These are phyloP conservation scores for Mallotus repandus DNA, from an alignment of 441 rosid species.

Conservation along the genomic window DNA sequence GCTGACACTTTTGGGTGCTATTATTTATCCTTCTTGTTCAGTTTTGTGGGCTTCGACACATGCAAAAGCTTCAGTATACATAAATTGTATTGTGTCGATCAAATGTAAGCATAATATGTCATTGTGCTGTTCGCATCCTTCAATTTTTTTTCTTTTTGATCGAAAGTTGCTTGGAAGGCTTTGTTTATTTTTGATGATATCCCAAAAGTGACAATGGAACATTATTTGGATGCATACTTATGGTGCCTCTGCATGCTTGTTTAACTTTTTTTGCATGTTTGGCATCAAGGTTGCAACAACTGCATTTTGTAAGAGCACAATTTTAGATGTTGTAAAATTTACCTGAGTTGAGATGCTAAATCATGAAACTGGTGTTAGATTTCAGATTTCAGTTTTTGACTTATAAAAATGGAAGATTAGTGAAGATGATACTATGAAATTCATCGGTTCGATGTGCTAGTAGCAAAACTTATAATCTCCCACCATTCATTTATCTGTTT, in stretches of 20 bases:
- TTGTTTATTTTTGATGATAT: not conserved
- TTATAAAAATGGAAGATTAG: too few relatives aligned
- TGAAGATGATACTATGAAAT: too few relatives aligned
- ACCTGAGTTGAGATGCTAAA: too few relatives aligned
- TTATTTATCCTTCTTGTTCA: not conserved
- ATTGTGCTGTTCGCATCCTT: not conserved
- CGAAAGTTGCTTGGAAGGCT: not conserved
- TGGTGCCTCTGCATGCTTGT: too few relatives aligned
- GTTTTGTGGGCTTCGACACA: slow-evolving; percentile 8
- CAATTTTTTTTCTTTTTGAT: not conserved
- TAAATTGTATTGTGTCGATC: not conserved
- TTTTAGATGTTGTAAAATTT: too few relatives aligned
- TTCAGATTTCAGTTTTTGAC: too few relatives aligned
- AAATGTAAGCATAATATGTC: not conserved
- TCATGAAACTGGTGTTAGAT: too few relatives aligned
- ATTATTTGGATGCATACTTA: not conserved
- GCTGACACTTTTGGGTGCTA: not conserved
- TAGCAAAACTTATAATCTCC: too few relatives aligned
- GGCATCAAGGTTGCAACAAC: not conserved
- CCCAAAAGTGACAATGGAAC: not conserved
- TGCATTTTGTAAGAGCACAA: not conserved
- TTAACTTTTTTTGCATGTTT: not conserved
- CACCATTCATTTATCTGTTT: too few relatives aligned
- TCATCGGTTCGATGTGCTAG: too few relatives aligned
- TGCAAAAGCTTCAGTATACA: not conserved